Evolutionary conservation across 2,329 filamentous ascomycete species (phyloP).

Genomic region (Exserohilum rostratum): DNA sequence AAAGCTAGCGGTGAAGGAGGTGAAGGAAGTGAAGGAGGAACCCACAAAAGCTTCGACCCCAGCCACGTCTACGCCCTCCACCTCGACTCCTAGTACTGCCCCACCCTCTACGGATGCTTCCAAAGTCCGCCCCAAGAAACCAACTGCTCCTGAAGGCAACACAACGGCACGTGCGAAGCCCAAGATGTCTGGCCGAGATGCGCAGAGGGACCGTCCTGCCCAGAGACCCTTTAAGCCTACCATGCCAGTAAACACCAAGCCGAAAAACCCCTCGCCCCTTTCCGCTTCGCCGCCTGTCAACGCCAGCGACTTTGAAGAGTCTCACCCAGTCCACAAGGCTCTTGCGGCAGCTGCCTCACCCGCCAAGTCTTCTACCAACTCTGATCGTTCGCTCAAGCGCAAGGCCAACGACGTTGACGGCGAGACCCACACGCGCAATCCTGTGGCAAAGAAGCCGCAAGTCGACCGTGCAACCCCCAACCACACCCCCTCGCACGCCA

Average conservation of each 20-base stretch:
- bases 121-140: constrained; percentile 41
- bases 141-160: constrained; percentile 25
- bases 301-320: constrained; percentile 62
- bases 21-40: constrained; percentile 33
- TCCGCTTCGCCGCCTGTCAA: constrained; percentile 67
- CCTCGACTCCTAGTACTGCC: constrained; percentile 23
- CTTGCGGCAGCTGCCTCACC: constrained; percentile 44
- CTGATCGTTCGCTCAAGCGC: constrained; percentile 46
- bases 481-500: constrained; percentile 39
- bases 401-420: constrained; percentile 51
- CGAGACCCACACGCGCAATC: constrained; percentile 45
- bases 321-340: constrained; percentile 48
- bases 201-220: constrained; percentile 24
- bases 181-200: constrained; percentile 35
- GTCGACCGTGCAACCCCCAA: constrained; percentile 36
- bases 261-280: constrained; percentile 66
- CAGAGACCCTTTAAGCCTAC: constrained; percentile 36
- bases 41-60: constrained; percentile 26
- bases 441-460: constrained; percentile 43
- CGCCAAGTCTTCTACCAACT: constrained; percentile 41
- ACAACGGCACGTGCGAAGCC: constrained; percentile 39
- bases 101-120: constrained; percentile 29
- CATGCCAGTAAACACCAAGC: constrained; percentile 55
- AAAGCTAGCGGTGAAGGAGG: constrained; percentile 27
- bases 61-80: constrained; percentile 17